Conservation (phyloP, 2,329 filamentous ascomycete genomes). For the Monilinia fructicola region DNA sequence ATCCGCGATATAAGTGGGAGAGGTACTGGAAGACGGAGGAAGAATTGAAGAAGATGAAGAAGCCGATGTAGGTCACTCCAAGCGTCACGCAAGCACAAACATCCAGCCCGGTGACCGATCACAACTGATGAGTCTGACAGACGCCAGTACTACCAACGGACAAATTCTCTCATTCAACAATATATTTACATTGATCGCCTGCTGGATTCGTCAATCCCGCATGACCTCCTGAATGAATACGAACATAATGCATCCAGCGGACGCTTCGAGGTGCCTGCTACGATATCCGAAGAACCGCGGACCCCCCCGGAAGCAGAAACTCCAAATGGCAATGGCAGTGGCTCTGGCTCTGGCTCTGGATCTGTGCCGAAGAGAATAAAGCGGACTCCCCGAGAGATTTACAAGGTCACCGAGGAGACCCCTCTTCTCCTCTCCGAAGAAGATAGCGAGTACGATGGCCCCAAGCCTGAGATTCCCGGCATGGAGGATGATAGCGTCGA, state of each 20-base stretch:
- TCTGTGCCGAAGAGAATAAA: slow-evolving; percentile 57
- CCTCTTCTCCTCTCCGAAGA: slow-evolving; percentile 54
- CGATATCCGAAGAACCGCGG: slow-evolving; percentile 69
- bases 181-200: slow-evolving; percentile 92
- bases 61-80: slow-evolving; percentile 56
- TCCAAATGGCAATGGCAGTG: slow-evolving; percentile 34
- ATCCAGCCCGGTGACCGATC: slow-evolving; percentile 22
- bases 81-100: slow-evolving; percentile 15
- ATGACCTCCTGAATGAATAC: slow-evolving; percentile 89
- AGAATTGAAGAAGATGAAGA: slow-evolving; percentile 68
- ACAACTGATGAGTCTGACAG: slow-evolving; percentile 43
- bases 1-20: slow-evolving; percentile 78
- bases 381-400: slow-evolving; percentile 82
- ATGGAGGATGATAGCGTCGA: slow-evolving; percentile 73
- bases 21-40: slow-evolving; percentile 81
- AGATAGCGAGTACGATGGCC: slow-evolving; percentile 46
- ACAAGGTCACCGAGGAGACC: slow-evolving; percentile 67
- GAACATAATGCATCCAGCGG: slow-evolving; percentile 48
- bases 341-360: slow-evolving; percentile 39
- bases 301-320: slow-evolving; percentile 33
- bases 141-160: slow-evolving; percentile 83
- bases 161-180: slow-evolving; percentile 84
- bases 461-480: slow-evolving; percentile 63
- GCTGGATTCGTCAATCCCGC: slow-evolving; percentile 87
- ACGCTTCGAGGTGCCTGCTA: slow-evolving; percentile 65